phyloP scores from a whole-genome alignment of 176 grass and related monocot species.

The Thinopyrum elongatum region DNA sequence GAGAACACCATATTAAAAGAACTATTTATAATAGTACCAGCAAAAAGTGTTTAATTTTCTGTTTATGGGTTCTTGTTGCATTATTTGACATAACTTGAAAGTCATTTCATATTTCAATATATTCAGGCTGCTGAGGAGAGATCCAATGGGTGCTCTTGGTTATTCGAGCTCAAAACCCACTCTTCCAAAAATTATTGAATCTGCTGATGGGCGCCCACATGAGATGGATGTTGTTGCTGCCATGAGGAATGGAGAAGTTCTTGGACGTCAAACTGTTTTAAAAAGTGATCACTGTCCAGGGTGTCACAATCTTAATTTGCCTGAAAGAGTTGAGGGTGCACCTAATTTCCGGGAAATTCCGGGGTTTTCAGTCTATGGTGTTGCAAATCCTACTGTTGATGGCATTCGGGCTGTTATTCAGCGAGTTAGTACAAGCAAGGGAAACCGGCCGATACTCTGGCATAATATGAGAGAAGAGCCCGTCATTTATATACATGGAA shows the following conservation, averaged over 20 bases:
- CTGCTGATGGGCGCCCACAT: slow-evolving; percentile 57
- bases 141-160: slow-evolving; percentile 98
- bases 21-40: slow-evolving; percentile 9
- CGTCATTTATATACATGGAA: slow-evolving; percentile 98
- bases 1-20: background rate
- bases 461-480: slow-evolving; percentile 99
- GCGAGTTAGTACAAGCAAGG: slow-evolving; percentile 76
- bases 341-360: slow-evolving; percentile 96
- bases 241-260: slow-evolving; percentile 94
- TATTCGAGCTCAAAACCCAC: slow-evolving; percentile 82
- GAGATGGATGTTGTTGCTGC: slow-evolving; percentile 85
- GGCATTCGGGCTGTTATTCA: slow-evolving; percentile 86
- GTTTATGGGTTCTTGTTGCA: slow-evolving; percentile 16
- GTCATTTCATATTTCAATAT: slow-evolving; percentile 25
- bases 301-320: slow-evolving; percentile 83
- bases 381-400: slow-evolving; percentile 94
- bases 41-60: slow-evolving; percentile 2
- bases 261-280: slow-evolving; percentile 91
- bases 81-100: slow-evolving; percentile 21
- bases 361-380: slow-evolving; percentile 95
- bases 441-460: slow-evolving; percentile 82
- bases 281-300: slow-evolving; percentile 98
- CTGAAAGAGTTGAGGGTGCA: slow-evolving; percentile 91
- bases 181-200: slow-evolving; percentile 60
- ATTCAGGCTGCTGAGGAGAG: slow-evolving; percentile 78